Evolutionary conservation across 2,329 filamentous ascomycete species (phyloP).

Genomic region (Pseudocercospora fuligena): DNA sequence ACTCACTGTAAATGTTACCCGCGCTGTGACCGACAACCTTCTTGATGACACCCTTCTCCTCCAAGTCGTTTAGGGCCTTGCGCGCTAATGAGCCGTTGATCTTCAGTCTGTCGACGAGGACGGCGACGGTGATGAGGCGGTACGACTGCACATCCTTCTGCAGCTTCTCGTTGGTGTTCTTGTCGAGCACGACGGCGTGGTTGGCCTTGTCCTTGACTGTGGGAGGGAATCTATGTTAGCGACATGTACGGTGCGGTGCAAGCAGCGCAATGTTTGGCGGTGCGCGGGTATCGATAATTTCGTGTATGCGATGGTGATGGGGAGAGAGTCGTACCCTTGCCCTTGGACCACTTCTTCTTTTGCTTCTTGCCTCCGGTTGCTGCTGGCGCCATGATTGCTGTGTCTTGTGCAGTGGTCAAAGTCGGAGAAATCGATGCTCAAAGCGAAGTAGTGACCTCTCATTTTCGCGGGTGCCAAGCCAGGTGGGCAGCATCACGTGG

Average conservation of each 20-base stretch:
- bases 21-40: constrained; percentile 95
- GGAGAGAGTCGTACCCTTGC: constrained; percentile 43
- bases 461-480: not conserved
- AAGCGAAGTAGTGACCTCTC: not conserved
- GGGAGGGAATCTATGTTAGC: constrained; percentile 34
- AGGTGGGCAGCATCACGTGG: constrained; percentile 6
- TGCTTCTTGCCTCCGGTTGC: constrained; percentile 75
- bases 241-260: constrained; percentile 11
- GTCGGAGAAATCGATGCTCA: not conserved
- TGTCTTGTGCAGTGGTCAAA: constrained; percentile 17
- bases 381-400: constrained; percentile 41
- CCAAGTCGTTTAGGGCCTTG: constrained; percentile 85
- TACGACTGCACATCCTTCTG: constrained; percentile 99
- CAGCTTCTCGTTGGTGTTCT: constrained; percentile 95
- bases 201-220: constrained; percentile 99
- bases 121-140: constrained; percentile 97
- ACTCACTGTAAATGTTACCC: constrained; percentile 96
- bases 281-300: constrained; percentile 3
- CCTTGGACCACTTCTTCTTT: constrained; percentile 80
- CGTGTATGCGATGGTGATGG: too few relatives aligned
- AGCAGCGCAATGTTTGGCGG: constrained; percentile 10
- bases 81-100: constrained; percentile 98
- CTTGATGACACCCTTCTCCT: constrained; percentile 99
- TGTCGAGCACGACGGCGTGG: constrained; percentile 99
- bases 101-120: constrained; percentile 99